phyloP scores from a whole-genome alignment of 257 asterid species.

The Coffea canephora region DNA sequence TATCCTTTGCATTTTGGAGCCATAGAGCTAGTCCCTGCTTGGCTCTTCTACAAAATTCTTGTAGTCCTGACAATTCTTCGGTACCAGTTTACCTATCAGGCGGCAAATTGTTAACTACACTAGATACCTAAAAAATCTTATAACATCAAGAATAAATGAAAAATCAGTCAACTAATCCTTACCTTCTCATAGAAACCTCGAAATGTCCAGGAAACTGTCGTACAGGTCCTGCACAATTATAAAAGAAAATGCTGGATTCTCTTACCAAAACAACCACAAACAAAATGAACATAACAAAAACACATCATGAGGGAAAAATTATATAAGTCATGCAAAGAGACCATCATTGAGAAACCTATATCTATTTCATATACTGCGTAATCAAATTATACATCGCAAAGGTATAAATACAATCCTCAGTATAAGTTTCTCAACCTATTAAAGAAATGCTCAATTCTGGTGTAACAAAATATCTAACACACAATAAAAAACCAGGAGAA shows the following conservation, averaged over 20 bases:
- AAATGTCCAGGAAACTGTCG: slow-evolving; percentile 95
- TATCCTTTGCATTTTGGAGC: not conserved
- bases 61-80: not conserved
- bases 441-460: not conserved
- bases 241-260: slow-evolving; percentile 16
- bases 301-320: not conserved
- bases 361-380: not conserved
- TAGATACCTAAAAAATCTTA: not conserved
- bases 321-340: not conserved
- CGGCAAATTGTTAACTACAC: not conserved
- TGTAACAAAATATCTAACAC: not conserved
- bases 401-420: not conserved
- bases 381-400: not conserved
- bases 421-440: not conserved
- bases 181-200: slow-evolving; percentile 97
- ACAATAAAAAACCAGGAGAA: not conserved
- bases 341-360: not conserved
- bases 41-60: not conserved
- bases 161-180: slow-evolving; percentile 20
- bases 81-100: not conserved
- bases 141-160: not conserved
- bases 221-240: slow-evolving; percentile 73
- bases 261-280: not conserved
- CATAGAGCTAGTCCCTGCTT: not conserved
- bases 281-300: slow-evolving; percentile 1